Evolutionary conservation across 179 eudicot genomes (phyloP), one percentile per base, ranked within the genome.

Genomic region (Heliamphora pulchella): DNA sequence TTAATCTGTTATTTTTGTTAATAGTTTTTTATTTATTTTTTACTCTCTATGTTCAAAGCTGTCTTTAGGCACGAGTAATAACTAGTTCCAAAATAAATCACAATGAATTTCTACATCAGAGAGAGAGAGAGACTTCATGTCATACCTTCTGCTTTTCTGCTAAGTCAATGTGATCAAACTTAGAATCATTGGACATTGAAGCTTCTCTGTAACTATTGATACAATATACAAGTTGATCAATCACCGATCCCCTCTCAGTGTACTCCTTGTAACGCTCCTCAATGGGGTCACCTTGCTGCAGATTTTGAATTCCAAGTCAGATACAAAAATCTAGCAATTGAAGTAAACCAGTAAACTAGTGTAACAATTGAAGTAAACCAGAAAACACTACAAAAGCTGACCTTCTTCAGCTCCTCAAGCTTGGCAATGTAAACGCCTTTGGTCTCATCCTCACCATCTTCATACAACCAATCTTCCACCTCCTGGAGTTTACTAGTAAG

Each of bases 241-340:
- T 58, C 62, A 80, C 78, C 14, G 85, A 3, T 80, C 91, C 95
- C 71, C 97, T 86, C 82, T 90, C 97, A 41, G 78, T 75, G 68
- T 81, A 79, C 81, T 94, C 97, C 84, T 88, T 92, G 89, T 78
- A 90, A 2, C 95, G 95, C 74, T 89, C 89, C 86, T 94, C 98
- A 61, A 92, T 88, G 4, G 97, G 98, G 53, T 94, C 91, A 64
- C 98, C 98, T 86, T 80, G 86, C 98, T 94, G 90, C 74, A 84
- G 59, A 71, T 61, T n/a, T 70, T 57, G 3, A 70, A 58, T 68
- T 46, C 47, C 69, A 79, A 44, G 46, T 69, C 41, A 54, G 74
- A 15, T 14, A 8, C 1, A 47, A 7, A 47, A 71, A 8, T 15
- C 15, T 3, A 15, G 44, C 14, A 46, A 20, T 8, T 10, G 3